Percentiles rank a stretch among this genome's conserved stretches.
phyloP scores from a whole-genome alignment of 192 early-diverging fungal species.

The Coemansia sp. region DNA sequence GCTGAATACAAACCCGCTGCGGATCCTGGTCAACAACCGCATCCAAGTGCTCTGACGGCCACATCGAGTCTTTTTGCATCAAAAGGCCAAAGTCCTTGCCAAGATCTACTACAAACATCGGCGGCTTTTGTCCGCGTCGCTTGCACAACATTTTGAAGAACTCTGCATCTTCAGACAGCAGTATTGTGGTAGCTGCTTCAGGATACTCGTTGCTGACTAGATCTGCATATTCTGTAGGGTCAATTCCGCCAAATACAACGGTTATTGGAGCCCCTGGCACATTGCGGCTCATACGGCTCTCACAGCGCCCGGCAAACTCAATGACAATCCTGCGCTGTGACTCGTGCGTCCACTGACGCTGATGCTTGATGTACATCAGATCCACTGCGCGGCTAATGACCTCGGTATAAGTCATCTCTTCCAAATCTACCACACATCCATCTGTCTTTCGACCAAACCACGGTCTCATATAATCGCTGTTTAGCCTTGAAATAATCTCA shows the following conservation, averaged over 20 bases:
- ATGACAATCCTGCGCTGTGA: conserved; percentile 65
- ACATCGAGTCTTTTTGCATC: conserved; percentile 92
- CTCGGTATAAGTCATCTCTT: too few relatives aligned
- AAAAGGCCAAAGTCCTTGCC: conserved; percentile 88
- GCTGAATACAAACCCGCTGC: conserved; percentile 79
- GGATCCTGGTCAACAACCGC: conserved; percentile 85
- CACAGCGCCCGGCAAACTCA: conserved; percentile 50
- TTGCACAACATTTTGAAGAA: conserved; percentile 45
- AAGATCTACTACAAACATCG: conserved; percentile 79
- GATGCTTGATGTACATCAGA: too few relatives aligned
- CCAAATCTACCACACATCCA: too few relatives aligned
- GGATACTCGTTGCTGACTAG: conserved; percentile 12
- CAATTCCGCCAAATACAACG: too few relatives aligned
- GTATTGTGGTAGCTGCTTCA: not conserved
- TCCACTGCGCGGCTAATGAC: too few relatives aligned
- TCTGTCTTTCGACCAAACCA: too few relatives aligned
- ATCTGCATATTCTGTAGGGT: too few relatives aligned
- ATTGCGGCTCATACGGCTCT: conserved; percentile 61
- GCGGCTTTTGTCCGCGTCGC: conserved; percentile 52
- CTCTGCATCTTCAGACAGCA: conserved; percentile 35
- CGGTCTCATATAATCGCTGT: too few relatives aligned
- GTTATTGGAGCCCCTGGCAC: not conserved
- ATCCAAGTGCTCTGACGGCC: conserved; percentile 87
- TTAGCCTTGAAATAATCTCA: too few relatives aligned
- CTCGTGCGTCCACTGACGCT: too few relatives aligned